Evolutionary conservation across 2,329 filamentous ascomycete species (phyloP), one percentile per base, ranked within the genome.

Genomic region (Didymosphaeria variabile): DNA sequence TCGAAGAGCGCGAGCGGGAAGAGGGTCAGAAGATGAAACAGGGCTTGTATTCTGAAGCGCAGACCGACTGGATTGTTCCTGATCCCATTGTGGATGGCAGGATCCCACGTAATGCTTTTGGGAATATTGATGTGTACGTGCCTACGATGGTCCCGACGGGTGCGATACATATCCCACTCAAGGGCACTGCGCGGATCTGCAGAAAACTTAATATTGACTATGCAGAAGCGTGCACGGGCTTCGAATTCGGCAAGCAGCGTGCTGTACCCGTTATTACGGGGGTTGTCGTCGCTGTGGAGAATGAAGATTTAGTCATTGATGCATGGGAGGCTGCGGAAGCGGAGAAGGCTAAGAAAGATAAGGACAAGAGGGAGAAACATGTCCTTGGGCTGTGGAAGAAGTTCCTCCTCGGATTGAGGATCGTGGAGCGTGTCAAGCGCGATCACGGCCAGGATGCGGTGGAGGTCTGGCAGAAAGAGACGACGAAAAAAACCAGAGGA

Each of bases 41-140:
- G 75, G 94, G 93, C 0, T 80, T 99, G 0, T 99, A 93, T 78
- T 89, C 91, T 57, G 82, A 86, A 59, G 89, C 91, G 9, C 95
- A 99, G 78, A 99, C 95, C 0, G 92, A 97, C 58, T 97, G 92
- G 89, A 98, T 98, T 75, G 94, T 97, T 58, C 94, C 94, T 1
- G 87, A 90, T 1, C 93, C 94, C 0, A 97, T 97, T 58, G 78
- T 87, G 62, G 86, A 97, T 70, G 94, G 94, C 0, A 79, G 91
- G 15, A 97, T 98, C 62, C 95, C 95, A 0, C 96, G 95, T 78
- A 99, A 99, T 70, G 88, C 89, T 38, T 99, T 94, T 70, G 94
- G 94, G 9, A 99, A 99, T 68, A 98, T 99, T 63, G 95, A 99
- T 76, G 88, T 97, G 57, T 99, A 97, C 75, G 94, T 92, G 0